Evolutionary conservation across 192 early-diverging fungal species (phyloP).

Genomic region (Umbelopsis isabellina): DNA sequence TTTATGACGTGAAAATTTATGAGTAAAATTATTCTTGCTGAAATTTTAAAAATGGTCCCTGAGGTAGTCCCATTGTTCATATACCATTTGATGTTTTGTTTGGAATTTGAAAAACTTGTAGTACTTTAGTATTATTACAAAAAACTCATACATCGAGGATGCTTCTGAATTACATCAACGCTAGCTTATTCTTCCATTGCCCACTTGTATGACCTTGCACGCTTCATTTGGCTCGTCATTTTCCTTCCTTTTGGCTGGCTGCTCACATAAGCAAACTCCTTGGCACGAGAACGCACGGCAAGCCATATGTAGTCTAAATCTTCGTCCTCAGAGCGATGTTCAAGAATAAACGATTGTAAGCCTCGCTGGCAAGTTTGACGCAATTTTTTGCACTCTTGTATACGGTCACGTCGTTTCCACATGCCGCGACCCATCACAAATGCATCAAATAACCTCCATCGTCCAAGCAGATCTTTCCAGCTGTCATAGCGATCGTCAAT

Average conservation of each 20-base stretch:
- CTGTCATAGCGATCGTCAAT: slow-evolving; percentile 43
- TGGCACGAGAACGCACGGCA: slow-evolving; percentile 26
- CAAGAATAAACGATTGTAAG: slow-evolving; percentile 22
- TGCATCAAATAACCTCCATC: slow-evolving; percentile 47
- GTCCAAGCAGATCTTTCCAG: slow-evolving; percentile 40
- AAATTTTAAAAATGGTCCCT: too few species aligned
- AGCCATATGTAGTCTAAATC: slow-evolving; percentile 32
- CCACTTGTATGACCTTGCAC: slow-evolving; percentile 39
- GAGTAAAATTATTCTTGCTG: background rate
- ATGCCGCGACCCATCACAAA: slow-evolving; percentile 43
- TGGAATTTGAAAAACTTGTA: too few species aligned
- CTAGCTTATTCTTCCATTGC: slow-evolving; percentile 33
- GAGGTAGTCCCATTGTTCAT: too few species aligned
- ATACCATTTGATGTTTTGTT: too few species aligned
- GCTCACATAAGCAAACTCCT: slow-evolving; percentile 22
- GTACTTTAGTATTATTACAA: too few species aligned
- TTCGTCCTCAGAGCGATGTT: slow-evolving; percentile 20
- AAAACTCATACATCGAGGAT: too few species aligned
- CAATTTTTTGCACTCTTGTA: slow-evolving; percentile 33
- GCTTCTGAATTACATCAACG: background rate
- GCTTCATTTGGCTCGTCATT: slow-evolving; percentile 3
- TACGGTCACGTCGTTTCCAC: slow-evolving; percentile 39
- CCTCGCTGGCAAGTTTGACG: slow-evolving; percentile 24
- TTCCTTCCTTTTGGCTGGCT: slow-evolving; percentile 10
- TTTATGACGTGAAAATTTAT: background rate